Conservation (phyloP, 2,329 filamentous ascomycete species). For the Coniochaeta ligniaria region DNA sequence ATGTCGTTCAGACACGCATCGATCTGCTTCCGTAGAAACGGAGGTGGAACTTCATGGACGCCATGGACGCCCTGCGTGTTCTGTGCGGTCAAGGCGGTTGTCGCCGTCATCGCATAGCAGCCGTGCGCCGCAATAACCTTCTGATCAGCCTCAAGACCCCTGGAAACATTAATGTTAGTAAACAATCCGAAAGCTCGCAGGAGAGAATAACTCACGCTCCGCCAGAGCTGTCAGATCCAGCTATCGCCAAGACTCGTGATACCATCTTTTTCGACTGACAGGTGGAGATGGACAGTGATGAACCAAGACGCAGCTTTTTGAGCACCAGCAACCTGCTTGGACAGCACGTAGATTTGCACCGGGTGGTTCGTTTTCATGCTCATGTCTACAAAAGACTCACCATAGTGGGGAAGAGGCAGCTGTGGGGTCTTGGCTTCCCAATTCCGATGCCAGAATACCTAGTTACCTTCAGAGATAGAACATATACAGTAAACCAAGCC, state of each 20-base stretch:
- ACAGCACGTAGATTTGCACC: background rate
- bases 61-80: conserved; percentile 80
- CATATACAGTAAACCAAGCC: too few relatives aligned
- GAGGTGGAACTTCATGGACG: conserved; percentile 71
- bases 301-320: background rate
- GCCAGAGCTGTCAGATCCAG: conserved; percentile 84
- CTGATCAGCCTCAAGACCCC: conserved; percentile 91
- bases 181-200: background rate
- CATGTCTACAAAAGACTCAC: background rate
- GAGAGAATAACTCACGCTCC: conserved; percentile 56
- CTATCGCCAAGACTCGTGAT: conserved; percentile 67
- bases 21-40: conserved; percentile 79
- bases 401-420: background rate
- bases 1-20: conserved; percentile 79
- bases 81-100: conserved; percentile 91
- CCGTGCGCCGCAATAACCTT: conserved; percentile 89
- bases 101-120: conserved; percentile 94
- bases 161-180: conserved; percentile 25
- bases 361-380: background rate
- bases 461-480: too few relatives aligned
- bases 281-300: background rate
- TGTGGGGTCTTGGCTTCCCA: too few relatives aligned
- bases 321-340: background rate
- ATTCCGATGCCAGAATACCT: too few relatives aligned
- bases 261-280: background rate